Base-by-base conservation (phyloP, 1,284 basidiomycete genomes). In the Puccinia brachypodii region DNA sequence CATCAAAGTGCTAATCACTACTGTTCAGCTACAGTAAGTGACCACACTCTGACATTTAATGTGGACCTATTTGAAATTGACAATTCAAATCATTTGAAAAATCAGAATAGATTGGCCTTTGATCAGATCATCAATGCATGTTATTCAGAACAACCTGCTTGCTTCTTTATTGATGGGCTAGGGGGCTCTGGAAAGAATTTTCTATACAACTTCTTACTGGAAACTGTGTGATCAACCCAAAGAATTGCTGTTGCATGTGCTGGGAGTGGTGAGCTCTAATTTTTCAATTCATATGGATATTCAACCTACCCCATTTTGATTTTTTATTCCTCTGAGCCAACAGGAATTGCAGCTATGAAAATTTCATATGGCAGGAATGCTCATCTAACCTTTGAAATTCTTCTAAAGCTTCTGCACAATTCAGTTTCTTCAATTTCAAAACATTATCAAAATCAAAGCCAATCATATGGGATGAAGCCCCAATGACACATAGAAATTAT, bases 381-480 rank as follows among this genome's bases (percentile, higher is more conserved):
- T 53, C 50, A 53, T 4, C 19, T 53, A 9, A 53, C 50, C n/a
- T 53, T 53, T 53, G 9, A 22, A 53, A 53, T 53, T 53, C 50
- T 22, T 13, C 50, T 22, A 9, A 53, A 22, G 50, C 50, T 53
- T 11, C 50, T 53, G 19, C 8, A 13, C n/a, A 53, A 53, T 53
- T 53, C 50, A 53, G 50, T 53, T 53, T 22, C 50, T 13, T 53
- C 50, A 11, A 53, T 53, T 53, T 9, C 8, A 9, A 53, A 53
- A 58, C 56, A 58, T 19, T 28, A 3, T 28, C 19, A 58, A 28
- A 58, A 58, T 25, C 56, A 58, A 58, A 60, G 16, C n/a, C 60
- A 16, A 60, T 76, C 19, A 76, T 62, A 22, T 76, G 74, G 74
- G 56, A 76, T 44, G 36, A 76, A 62, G 56, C 56, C 14, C 56